phyloP scores from a whole-genome alignment of 1,139 yeast species.

The Pichia sp. region DNA sequence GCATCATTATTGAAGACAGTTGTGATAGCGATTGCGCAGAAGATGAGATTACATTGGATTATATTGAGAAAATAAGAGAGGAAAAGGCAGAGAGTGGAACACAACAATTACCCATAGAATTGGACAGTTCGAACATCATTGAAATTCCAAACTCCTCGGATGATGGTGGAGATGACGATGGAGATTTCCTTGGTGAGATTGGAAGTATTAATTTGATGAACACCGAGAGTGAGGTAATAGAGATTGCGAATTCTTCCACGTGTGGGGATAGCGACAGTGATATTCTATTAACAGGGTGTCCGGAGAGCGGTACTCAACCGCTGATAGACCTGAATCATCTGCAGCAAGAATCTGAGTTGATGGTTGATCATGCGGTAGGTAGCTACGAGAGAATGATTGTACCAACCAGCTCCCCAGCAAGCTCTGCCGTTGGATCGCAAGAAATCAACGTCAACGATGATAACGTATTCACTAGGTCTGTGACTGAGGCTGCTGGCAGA shows the following conservation, averaged over 20 bases:
- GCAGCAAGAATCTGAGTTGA: background rate
- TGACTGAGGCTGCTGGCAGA: background rate
- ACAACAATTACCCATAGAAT: slow-evolving; percentile 21
- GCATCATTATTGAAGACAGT: slow-evolving; percentile 10
- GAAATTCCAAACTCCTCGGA: slow-evolving; percentile 15
- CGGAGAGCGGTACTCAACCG: background rate
- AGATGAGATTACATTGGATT: slow-evolving; percentile 3
- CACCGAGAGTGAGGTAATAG: background rate
- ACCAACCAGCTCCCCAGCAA: slow-evolving; percentile 16
- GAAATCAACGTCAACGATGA: background rate
- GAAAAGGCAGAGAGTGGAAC: slow-evolving; percentile 17
- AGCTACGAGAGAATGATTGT: background rate
- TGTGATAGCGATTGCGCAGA: slow-evolving; percentile 10
- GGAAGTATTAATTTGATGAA: background rate
- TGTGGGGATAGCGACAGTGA: slow-evolving; percentile 10
- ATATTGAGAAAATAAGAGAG: slow-evolving; percentile 2
- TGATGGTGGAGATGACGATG: slow-evolving; percentile 5
- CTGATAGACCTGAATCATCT: background rate
- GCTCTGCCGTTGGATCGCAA: slow-evolving; percentile 8
- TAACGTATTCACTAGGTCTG: background rate
- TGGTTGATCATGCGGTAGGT: background rate
- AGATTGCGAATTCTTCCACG: slow-evolving; percentile 8
- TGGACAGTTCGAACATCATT: slow-evolving; percentile 4
- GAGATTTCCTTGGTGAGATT: background rate
- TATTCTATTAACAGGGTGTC: background rate